phyloP scores from a whole-genome alignment of 1,284 basidiomycete genomes.

The Leccinum proximum region DNA sequence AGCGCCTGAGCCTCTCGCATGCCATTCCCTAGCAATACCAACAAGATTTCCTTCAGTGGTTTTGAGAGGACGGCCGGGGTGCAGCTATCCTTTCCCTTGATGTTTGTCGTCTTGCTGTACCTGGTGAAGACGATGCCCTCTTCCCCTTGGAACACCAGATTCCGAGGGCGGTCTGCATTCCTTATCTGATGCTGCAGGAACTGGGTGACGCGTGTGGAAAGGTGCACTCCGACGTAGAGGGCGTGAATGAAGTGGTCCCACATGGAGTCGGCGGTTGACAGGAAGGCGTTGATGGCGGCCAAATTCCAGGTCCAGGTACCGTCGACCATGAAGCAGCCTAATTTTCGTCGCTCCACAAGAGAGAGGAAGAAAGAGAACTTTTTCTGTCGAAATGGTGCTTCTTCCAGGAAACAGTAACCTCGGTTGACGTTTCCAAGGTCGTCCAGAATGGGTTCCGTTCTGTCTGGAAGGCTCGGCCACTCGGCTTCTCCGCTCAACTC shows the following conservation, averaged over 20 bases:
- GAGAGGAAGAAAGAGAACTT: background rate
- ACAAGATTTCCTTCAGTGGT: background rate
- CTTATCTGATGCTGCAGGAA: constrained; percentile 6
- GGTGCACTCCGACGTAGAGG: background rate
- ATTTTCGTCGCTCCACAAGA: background rate
- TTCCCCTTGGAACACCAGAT: constrained; percentile 5
- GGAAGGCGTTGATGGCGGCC: background rate
- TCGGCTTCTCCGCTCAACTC: background rate
- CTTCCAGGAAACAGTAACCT: constrained; percentile 11
- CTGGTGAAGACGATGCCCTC: background rate
- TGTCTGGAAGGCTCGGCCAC: background rate
- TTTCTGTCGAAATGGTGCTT: background rate
- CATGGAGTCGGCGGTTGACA: background rate
- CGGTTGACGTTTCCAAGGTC: background rate
- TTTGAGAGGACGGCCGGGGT: constrained; percentile 4
- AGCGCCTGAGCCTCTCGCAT: constrained; percentile 10
- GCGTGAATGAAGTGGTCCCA: constrained; percentile 1
- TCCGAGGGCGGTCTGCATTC: constrained; percentile 2
- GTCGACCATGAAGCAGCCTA: background rate
- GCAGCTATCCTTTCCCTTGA: constrained; percentile 4
- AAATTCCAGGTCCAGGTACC: constrained; percentile 3
- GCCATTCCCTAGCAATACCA: constrained; percentile 8
- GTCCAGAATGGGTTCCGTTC: background rate
- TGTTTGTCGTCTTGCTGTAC: constrained; percentile 9
- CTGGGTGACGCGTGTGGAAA: background rate